A percentile compares a stretch with the other conserved stretches of the same genome.
These are phyloP conservation scores for Ophiosphaerella korrae DNA, from an alignment of 2,329 filamentous ascomycete genomes.

Conservation along the genomic window DNA sequence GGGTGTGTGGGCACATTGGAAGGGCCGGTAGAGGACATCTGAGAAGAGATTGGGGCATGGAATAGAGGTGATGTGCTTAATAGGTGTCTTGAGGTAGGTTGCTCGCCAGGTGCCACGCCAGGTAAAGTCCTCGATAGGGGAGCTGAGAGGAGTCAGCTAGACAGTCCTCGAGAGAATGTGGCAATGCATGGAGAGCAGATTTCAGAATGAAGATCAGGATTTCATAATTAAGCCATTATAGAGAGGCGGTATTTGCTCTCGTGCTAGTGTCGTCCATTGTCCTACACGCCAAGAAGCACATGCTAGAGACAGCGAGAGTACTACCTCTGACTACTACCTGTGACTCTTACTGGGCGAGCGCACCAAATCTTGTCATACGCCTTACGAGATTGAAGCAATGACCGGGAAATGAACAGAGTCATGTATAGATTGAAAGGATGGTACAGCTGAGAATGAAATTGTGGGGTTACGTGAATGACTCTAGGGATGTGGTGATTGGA, in stretches of 20 bases:
- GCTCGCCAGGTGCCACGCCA: slow-evolving; percentile 88
- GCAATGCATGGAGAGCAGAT: background rate
- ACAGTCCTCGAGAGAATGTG: background rate
- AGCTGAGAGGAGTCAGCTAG: slow-evolving; percentile 38
- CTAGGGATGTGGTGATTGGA: slow-evolving; percentile 8
- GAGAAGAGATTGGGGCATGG: slow-evolving; percentile 84
- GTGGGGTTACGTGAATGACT: background rate
- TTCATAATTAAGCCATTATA: background rate
- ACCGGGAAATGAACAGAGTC: too few species aligned
- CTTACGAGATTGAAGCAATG: too few species aligned
- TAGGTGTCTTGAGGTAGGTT: slow-evolving; percentile 69
- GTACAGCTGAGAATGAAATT: background rate
- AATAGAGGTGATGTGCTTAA: slow-evolving; percentile 61
- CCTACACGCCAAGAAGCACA: background rate
- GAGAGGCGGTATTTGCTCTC: background rate
- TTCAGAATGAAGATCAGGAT: too few species aligned
- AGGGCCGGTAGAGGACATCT: slow-evolving; percentile 87
- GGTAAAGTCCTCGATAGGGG: slow-evolving; percentile 53
- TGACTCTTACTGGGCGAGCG: too few species aligned
- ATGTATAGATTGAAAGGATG: too few species aligned
- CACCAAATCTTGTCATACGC: too few species aligned
- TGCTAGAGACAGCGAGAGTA: background rate
- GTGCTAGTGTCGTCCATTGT: background rate
- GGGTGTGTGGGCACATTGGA: slow-evolving; percentile 80
- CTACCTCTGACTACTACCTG: background rate